phyloP scores from a whole-genome alignment of 148 eudicot species.

The Chenopodium formosanum region DNA sequence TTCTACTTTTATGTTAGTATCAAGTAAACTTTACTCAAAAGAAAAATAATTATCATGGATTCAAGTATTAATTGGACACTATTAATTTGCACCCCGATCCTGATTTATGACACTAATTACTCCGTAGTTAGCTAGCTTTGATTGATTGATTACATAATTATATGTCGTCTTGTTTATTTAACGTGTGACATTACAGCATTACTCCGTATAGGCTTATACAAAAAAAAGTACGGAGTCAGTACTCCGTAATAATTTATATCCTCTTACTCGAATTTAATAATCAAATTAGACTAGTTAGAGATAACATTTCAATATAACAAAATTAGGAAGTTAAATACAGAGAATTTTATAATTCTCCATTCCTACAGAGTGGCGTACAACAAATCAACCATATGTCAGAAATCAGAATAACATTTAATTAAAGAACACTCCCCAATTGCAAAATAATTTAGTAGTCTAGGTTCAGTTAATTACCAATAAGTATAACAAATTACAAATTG shows the following conservation, averaged over 20 bases:
- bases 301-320: neutral
- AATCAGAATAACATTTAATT: neutral
- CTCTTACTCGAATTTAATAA: too few relatives aligned
- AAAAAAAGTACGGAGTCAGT: too few relatives aligned
- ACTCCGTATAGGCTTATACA: too few relatives aligned
- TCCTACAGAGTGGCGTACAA: slow-evolving; percentile 1
- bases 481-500: too few relatives aligned
- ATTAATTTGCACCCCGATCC: neutral
- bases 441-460: neutral
- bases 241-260: too few relatives aligned
- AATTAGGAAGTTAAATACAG: neutral
- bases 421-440: neutral
- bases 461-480: neutral
- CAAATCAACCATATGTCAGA: slow-evolving; percentile 4
- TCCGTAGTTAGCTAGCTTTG: neutral
- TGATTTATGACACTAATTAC: neutral
- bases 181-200: too few relatives aligned
- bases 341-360: neutral
- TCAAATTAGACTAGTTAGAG: too few relatives aligned
- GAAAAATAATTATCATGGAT: neutral
- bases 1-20: neutral
- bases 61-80: neutral
- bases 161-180: too few relatives aligned
- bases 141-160: neutral
- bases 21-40: slow-evolving; percentile 1